A percentile compares a stretch with the other conserved stretches of the same genome.
phyloP scores from a whole-genome alignment of 2,329 filamentous ascomycete species.

The Chrysoporthe cubensis region DNA sequence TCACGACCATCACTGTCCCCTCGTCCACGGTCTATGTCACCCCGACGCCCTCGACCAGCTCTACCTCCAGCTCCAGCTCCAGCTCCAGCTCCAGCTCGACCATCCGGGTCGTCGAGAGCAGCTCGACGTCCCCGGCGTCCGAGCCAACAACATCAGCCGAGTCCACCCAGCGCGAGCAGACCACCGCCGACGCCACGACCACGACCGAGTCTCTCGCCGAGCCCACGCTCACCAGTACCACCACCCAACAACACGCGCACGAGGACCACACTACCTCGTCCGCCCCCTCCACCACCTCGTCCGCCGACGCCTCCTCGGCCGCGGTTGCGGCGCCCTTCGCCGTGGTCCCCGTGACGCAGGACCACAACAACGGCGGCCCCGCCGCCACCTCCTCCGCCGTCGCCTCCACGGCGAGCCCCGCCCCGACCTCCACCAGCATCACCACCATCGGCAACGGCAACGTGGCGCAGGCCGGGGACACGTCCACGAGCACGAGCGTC shows the following conservation, averaged over 20 bases:
- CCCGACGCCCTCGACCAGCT: background rate
- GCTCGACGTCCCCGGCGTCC: slow-evolving; percentile 1
- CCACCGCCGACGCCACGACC: background rate
- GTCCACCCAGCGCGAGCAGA: background rate
- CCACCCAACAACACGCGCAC: background rate
- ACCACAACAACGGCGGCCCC: background rate
- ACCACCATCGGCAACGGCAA: slow-evolving; percentile 10
- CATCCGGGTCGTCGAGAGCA: slow-evolving; percentile 9
- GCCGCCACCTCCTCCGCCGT: background rate
- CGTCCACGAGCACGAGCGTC: slow-evolving; percentile 20
- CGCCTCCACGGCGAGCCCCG: background rate
- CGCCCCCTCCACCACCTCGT: background rate
- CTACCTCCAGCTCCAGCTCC: background rate
- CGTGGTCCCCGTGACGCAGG: slow-evolving; percentile 4
- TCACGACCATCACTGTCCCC: slow-evolving; percentile 20
- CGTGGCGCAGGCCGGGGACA: slow-evolving; percentile 10
- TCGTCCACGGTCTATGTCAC: slow-evolving; percentile 22
- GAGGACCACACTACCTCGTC: background rate
- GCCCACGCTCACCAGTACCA: background rate
- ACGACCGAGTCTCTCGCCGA: background rate
- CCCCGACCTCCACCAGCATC: background rate
- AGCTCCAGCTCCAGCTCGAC: slow-evolving; percentile 1
- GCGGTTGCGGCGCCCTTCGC: background rate
- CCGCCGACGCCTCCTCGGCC: background rate
- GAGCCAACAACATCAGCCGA: background rate